A percentile compares a stretch with the other conserved stretches of the same genome.
Conservation (phyloP, 768 basidiomycete genomes). For the Postia placenta region DNA sequence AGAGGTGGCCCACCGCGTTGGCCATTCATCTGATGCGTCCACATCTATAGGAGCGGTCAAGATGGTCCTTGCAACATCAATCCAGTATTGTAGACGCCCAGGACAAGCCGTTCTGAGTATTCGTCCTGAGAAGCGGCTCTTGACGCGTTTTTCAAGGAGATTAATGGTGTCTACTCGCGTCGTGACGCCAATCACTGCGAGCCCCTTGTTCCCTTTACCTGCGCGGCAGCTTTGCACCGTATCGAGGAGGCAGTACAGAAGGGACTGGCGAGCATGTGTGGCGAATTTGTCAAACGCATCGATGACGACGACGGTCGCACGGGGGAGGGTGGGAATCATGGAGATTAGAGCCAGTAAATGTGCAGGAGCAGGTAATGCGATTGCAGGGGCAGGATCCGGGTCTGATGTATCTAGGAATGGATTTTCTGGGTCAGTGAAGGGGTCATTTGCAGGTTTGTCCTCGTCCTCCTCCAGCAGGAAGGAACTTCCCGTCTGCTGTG, state of each 20-base stretch:
- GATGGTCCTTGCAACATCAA: conserved; percentile 39
- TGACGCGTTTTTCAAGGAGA: conserved; percentile 91
- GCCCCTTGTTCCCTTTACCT: conserved; percentile 51
- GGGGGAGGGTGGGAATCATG: conserved; percentile 68
- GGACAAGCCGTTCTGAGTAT: conserved; percentile 75
- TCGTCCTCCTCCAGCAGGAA: conserved; percentile 38
- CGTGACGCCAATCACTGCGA: conserved; percentile 85
- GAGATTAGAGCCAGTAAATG: conserved; percentile 73
- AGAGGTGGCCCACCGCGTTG: conserved; percentile 44
- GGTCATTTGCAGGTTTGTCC: conserved; percentile 31
- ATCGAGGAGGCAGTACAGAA: conserved; percentile 94
- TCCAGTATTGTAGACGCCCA: conserved; percentile 41
- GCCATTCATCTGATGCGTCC: conserved; percentile 49
- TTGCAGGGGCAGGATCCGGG: not conserved
- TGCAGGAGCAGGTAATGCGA: conserved; percentile 51
- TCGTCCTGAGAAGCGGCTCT: conserved; percentile 93
- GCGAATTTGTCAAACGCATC: conserved; percentile 95
- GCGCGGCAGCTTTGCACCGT: conserved; percentile 83
- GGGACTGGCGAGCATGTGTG: conserved; percentile 82
- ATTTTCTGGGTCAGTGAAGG: conserved; percentile 2
- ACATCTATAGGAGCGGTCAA: conserved; percentile 30
- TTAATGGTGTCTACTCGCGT: conserved; percentile 85
- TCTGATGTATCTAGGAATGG: conserved; percentile 3
- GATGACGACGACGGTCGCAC: conserved; percentile 77
- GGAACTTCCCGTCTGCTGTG: conserved; percentile 64